phyloP scores from a whole-genome alignment of 495 filamentous ascomycete species.

The Neurospora intermedia region DNA sequence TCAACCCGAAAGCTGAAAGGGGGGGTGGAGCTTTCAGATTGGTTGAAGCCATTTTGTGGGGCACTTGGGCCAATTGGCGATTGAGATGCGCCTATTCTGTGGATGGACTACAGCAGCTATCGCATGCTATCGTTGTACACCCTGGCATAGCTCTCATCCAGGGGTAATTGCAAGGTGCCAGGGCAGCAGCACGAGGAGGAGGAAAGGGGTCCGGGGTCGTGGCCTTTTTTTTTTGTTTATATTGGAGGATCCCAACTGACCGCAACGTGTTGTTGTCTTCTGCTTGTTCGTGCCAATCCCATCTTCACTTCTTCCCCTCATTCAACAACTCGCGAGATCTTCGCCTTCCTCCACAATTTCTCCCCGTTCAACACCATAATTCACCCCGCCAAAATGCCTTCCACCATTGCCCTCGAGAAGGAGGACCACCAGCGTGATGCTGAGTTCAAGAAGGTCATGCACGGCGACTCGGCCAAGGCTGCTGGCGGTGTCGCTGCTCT shows the following conservation, averaged over 20 bases:
- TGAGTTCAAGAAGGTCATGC: conserved; percentile 82
- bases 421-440: conserved; percentile 88
- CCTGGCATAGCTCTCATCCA: conserved; percentile 1
- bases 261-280: background rate
- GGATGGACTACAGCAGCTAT: conserved; percentile 1
- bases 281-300: background rate
- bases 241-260: background rate
- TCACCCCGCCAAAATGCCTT: conserved; percentile 46
- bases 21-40: background rate
- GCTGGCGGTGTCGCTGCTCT: conserved; percentile 70
- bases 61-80: background rate
- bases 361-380: conserved; percentile 6
- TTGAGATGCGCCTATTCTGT: background rate
- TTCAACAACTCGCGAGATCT: background rate
- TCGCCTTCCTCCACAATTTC: background rate
- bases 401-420: conserved; percentile 52
- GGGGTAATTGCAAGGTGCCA: background rate
- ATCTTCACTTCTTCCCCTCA: conserved; percentile 4
- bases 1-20: background rate
- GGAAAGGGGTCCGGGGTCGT: background rate
- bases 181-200: background rate
- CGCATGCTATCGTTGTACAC: conserved; percentile 1
- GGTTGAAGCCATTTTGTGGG: background rate
- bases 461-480: conserved; percentile 69
- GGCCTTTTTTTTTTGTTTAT: background rate